These are phyloP conservation scores for Vigna mungo DNA, from an alignment of 306 rosid genomes.

Conservation along the genomic window DNA sequence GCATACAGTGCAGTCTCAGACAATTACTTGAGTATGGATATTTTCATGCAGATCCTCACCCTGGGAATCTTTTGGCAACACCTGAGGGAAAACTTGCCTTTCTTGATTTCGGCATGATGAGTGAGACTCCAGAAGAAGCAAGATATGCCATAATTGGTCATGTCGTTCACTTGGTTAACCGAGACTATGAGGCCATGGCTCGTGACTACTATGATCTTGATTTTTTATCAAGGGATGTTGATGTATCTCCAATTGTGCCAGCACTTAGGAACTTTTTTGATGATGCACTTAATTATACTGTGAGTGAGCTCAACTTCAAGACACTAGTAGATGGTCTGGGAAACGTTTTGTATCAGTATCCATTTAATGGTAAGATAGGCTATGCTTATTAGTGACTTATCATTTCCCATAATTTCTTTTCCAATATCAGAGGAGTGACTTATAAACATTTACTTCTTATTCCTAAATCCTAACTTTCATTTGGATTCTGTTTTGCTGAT, in stretches of 20 bases:
- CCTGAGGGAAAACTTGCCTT: conserved; percentile 97
- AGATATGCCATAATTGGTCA: conserved; percentile 90
- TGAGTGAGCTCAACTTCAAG: conserved; percentile 95
- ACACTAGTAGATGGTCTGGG: conserved; percentile 96
- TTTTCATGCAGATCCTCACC: conserved; percentile 99
- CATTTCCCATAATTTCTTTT: conserved; percentile 33
- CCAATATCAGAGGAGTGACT: conserved; percentile 15
- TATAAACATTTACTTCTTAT: conserved; percentile 16
- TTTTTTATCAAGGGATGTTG: conserved; percentile 83
- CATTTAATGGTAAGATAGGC: conserved; percentile 81
- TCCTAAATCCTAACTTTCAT: conserved; percentile 38
- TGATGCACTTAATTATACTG: conserved; percentile 83
- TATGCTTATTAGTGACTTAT: conserved; percentile 10
- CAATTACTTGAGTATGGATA: conserved; percentile 94
- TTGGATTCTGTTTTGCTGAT: conserved; percentile 44
- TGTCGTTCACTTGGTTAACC: conserved; percentile 96
- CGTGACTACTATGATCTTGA: conserved; percentile 89
- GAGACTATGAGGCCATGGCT: conserved; percentile 99
- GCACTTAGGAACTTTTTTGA: conserved; percentile 87
- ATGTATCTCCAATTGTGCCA: conserved; percentile 90
- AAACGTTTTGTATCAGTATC: conserved; percentile 87
- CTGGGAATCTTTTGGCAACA: conserved; percentile 97
- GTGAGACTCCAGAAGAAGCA: conserved; percentile 97
- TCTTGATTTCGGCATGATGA: conserved; percentile 99
- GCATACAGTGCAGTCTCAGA: conserved; percentile 94